Conservation (phyloP, 495 filamentous ascomycete genomes). For the Astrothelium subdiscretum region DNA sequence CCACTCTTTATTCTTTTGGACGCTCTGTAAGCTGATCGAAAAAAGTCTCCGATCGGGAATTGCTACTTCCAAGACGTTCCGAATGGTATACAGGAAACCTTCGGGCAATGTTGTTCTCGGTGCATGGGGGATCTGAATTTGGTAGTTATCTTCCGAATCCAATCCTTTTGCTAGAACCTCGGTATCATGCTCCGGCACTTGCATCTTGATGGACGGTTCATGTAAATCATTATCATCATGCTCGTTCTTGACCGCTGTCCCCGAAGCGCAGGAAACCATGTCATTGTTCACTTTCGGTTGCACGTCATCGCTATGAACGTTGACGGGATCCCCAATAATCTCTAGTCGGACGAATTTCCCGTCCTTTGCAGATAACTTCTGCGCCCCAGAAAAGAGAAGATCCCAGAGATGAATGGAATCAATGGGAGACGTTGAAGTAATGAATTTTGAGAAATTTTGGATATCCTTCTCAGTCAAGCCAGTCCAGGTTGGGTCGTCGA, state of each 20-base stretch:
- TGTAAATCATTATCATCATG: background rate
- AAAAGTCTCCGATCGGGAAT: background rate
- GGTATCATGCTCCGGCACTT: background rate
- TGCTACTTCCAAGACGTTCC: background rate
- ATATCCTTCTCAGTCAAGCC: background rate
- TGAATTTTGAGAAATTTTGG: background rate
- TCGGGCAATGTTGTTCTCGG: background rate
- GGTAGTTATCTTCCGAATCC: background rate
- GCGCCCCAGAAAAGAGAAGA: background rate
- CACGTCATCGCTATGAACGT: background rate
- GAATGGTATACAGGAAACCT: conserved; percentile 1
- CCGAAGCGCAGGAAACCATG: background rate
- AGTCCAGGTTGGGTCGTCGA: background rate
- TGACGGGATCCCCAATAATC: background rate
- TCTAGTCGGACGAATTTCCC: background rate
- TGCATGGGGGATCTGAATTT: background rate
- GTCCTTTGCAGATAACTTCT: conserved; percentile 1
- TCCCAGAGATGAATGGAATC: background rate
- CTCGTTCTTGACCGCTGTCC: background rate
- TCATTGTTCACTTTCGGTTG: background rate
- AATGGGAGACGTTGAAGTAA: background rate
- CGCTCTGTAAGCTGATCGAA: background rate
- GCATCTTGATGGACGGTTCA: background rate
- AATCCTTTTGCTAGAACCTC: background rate
- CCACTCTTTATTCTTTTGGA: background rate